Conservation (phyloP, 208 protist species). For the Phytomonas sp. region DNA sequence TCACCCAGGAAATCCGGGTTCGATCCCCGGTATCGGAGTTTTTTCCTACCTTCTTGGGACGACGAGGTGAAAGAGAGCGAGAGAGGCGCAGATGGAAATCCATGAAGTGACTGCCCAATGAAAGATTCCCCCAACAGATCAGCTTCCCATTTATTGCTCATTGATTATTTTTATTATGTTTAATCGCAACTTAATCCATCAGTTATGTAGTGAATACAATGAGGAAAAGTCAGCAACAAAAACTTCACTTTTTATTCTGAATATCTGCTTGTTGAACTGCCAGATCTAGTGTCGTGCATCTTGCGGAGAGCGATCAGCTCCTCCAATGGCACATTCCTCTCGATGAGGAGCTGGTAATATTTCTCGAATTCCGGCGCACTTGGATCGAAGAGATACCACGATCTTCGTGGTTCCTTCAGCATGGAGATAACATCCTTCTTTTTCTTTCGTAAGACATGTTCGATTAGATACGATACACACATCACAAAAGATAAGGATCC, state of each 20-base stretch:
- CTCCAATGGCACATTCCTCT: conserved; percentile 38
- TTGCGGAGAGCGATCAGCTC: conserved; percentile 37
- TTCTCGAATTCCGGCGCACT: conserved; percentile 34
- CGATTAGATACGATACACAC: conserved; percentile 43
- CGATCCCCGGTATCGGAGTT: conserved; percentile 66
- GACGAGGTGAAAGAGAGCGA: neutral
- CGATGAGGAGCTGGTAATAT: conserved; percentile 54
- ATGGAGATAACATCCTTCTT: conserved; percentile 18
- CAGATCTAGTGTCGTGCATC: neutral
- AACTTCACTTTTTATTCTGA: neutral
- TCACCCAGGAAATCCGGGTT: conserved; percentile 65
- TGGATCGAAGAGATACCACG: conserved; percentile 58
- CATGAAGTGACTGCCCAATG: neutral
- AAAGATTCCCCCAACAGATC: neutral
- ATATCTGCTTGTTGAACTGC: neutral
- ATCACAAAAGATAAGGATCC: conserved; percentile 51
- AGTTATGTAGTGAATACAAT: neutral
- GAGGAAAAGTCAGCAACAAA: neutral
- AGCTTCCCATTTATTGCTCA: neutral
- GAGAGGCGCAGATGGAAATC: neutral
- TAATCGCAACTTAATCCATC: neutral
- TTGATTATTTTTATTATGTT: conserved; percentile 3
- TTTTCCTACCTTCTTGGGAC: conserved; percentile 13
- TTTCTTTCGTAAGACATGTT: conserved; percentile 25
- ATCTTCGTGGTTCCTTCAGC: conserved; percentile 38